A percentile compares a stretch with the other conserved stretches of the same genome.
phyloP scores from a whole-genome alignment of 331 rosid genomes.

The Pyrus hybrid region DNA sequence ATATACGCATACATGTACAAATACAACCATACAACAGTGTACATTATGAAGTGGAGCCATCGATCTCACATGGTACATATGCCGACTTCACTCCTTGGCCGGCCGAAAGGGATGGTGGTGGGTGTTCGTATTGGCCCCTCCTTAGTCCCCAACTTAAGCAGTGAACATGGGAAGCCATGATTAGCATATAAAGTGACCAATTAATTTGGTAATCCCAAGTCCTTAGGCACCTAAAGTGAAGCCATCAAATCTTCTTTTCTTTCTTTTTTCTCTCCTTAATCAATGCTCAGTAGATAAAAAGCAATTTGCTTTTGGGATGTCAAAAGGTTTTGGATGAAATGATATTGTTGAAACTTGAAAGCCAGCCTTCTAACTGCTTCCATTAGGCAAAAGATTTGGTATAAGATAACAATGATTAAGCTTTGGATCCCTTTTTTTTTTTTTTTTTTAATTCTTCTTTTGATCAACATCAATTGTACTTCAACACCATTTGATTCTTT shows the following conservation, averaged over 20 bases:
- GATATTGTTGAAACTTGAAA: background rate
- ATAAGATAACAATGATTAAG: too few relatives aligned
- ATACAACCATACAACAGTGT: background rate
- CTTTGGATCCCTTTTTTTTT: too few relatives aligned
- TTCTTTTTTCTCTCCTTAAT: background rate
- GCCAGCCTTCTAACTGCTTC: too few relatives aligned
- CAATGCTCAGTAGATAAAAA: too few relatives aligned
- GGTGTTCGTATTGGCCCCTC: slow-evolving; percentile 16
- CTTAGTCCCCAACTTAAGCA: background rate
- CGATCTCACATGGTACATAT: slow-evolving; percentile 24
- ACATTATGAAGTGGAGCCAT: slow-evolving; percentile 2
- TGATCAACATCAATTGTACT: too few relatives aligned
- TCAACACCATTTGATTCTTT: too few relatives aligned
- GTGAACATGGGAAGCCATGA: background rate
- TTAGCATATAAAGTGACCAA: slow-evolving; percentile 2
- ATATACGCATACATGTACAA: background rate
- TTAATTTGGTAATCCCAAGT: background rate
- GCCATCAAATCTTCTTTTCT: background rate
- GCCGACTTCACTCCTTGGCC: background rate
- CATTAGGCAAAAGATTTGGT: too few relatives aligned
- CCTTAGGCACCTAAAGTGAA: background rate
- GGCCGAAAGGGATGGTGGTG: slow-evolving; percentile 38
- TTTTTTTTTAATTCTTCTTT: too few relatives aligned
- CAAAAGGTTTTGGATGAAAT: background rate
- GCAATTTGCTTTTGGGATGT: slow-evolving; percentile 8